These are phyloP conservation scores for Citrus trifoliata DNA, from an alignment of 345 rosid genomes.

Conservation along the genomic window DNA sequence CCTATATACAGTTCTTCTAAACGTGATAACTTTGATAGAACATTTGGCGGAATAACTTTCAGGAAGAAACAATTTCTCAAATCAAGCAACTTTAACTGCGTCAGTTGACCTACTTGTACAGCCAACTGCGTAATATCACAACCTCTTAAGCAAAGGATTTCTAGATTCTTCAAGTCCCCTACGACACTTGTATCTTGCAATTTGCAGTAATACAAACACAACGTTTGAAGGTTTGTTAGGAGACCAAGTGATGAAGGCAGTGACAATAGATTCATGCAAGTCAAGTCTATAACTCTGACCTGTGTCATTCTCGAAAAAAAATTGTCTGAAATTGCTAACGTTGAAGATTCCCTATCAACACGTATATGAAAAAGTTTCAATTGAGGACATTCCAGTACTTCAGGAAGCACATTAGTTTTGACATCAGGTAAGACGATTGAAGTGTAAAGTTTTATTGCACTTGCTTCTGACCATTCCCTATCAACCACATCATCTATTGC, in stretches of 20 bases:
- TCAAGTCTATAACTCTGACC: not conserved
- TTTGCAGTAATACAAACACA: no score
- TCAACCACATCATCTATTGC: not conserved
- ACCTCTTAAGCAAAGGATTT: not conserved
- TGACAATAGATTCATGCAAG: not conserved
- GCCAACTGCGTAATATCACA: not conserved
- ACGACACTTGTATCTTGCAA: no score
- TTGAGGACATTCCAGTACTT: not conserved
- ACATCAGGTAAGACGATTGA: not conserved
- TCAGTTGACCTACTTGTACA: not conserved
- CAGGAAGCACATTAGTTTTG: not conserved
- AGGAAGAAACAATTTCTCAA: not conserved
- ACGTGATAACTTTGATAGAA: no score
- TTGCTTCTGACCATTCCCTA: no score
- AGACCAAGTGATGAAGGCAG: no score
- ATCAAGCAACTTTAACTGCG: not conserved
- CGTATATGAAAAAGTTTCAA: not conserved
- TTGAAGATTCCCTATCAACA: not conserved
- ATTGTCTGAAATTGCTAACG: not conserved
- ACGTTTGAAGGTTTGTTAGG: no score
- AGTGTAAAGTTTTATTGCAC: not conserved
- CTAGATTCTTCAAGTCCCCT: no score
- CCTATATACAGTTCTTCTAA: no score
- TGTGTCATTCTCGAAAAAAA: not conserved
- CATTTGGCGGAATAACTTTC: not conserved